Percentiles rank a stretch among this genome's conserved stretches.
Conservation (phyloP, 2,329 filamentous ascomycete species). For the Calonectria multiphialidica region DNA sequence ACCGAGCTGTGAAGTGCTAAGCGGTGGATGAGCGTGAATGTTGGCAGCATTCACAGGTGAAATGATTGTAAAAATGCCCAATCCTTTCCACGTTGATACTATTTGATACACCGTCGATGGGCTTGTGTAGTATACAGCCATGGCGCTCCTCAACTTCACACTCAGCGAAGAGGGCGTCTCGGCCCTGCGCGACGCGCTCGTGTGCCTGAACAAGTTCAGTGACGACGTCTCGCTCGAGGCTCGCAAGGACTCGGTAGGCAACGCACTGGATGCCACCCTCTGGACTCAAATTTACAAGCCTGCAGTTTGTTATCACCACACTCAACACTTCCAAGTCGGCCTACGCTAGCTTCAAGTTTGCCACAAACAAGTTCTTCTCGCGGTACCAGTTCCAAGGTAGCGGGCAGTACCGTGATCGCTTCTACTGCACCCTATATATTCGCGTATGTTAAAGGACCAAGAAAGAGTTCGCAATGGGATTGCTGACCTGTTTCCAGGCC, state of each 20-base stretch:
- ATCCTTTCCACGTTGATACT: background rate
- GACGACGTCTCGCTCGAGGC: constrained; percentile 84
- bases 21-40: constrained; percentile 11
- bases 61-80: background rate
- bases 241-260: constrained; percentile 71
- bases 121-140: background rate
- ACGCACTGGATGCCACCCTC: background rate
- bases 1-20: background rate
- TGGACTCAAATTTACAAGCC: background rate
- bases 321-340: constrained; percentile 86
- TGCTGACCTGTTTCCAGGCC: constrained; percentile 55
- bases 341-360: constrained; percentile 79
- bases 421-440: constrained; percentile 82
- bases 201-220: constrained; percentile 83
- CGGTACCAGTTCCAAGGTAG: constrained; percentile 75
- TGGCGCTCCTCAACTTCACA: constrained; percentile 78
- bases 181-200: constrained; percentile 78
- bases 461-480: background rate
- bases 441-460: constrained; percentile 59
- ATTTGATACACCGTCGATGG: background rate
- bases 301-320: constrained; percentile 77
- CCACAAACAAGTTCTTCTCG: constrained; percentile 77
- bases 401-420: constrained; percentile 66
- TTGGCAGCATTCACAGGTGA: background rate
- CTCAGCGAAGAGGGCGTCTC: constrained; percentile 79